A percentile compares a stretch with the other conserved stretches of the same genome.
Evolutionary conservation across 495 filamentous ascomycete genomes (phyloP).

Genomic region (Tirmania nivea): DNA sequence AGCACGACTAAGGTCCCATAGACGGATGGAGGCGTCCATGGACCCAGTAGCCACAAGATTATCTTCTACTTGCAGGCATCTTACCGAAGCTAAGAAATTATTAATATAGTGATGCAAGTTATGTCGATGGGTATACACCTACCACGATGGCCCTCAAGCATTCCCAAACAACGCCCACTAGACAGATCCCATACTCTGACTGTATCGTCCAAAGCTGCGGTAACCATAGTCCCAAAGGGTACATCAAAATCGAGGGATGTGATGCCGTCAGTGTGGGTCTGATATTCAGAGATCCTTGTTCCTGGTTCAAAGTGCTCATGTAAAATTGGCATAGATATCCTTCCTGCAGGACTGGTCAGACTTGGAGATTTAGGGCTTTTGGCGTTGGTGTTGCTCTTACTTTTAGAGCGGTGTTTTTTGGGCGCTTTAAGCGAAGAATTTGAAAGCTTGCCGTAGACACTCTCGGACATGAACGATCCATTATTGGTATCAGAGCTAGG

Average conservation of each 20-base stretch:
- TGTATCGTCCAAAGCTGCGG: slow-evolving; percentile 85
- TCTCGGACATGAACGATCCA: slow-evolving; percentile 77
- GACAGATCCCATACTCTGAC: slow-evolving; percentile 97
- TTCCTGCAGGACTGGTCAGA: slow-evolving; percentile 10
- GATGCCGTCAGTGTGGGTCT: slow-evolving; percentile 71
- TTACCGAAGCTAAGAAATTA: slow-evolving; percentile 43
- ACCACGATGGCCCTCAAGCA: slow-evolving; percentile 69
- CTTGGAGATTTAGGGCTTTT: slow-evolving; percentile 9
- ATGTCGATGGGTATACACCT: neutral
- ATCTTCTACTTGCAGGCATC: slow-evolving; percentile 82
- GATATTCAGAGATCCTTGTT: slow-evolving; percentile 65
- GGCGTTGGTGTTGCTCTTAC: neutral
- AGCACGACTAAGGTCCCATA: slow-evolving; percentile 74
- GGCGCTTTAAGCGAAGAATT: slow-evolving; percentile 28
- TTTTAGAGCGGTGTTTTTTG: slow-evolving; percentile 43
- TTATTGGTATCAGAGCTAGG: slow-evolving; percentile 31
- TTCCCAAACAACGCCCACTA: slow-evolving; percentile 68
- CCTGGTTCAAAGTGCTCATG: slow-evolving; percentile 92
- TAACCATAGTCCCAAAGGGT: slow-evolving; percentile 87
- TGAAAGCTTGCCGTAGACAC: slow-evolving; percentile 83
- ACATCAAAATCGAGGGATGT: slow-evolving; percentile 88
- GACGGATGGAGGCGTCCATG: slow-evolving; percentile 80
- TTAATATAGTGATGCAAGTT: neutral
- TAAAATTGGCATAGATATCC: slow-evolving; percentile 77
- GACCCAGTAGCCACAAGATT: slow-evolving; percentile 89